phyloP scores from a whole-genome alignment of 306 rosid species.

The Corylus avellana region DNA sequence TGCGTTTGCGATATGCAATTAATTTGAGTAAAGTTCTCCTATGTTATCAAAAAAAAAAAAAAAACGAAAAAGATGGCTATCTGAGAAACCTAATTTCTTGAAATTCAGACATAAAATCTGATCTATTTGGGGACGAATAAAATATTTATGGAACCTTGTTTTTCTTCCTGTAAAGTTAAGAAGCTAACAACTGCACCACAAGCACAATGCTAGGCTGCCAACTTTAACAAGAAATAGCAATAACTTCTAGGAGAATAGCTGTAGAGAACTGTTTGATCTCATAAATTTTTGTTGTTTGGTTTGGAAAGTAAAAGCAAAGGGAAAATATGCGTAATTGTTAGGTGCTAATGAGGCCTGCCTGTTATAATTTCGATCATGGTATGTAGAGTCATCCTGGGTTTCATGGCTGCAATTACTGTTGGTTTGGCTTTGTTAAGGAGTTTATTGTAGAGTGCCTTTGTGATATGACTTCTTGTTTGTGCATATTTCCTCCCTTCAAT shows the following conservation, averaged over 20 bases:
- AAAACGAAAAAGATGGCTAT: neutral
- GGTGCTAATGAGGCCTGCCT: neutral
- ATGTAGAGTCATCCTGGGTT: neutral
- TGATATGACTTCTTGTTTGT: neutral
- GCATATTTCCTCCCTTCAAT: neutral
- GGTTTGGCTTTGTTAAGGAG: neutral
- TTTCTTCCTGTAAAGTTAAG: neutral
- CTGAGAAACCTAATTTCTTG: conserved; percentile 5
- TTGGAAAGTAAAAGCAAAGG: neutral
- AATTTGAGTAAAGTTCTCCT: too few relatives aligned
- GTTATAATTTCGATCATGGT: neutral
- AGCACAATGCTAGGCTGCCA: neutral
- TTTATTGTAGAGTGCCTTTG: neutral
- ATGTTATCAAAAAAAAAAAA: too few relatives aligned
- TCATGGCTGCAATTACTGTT: neutral
- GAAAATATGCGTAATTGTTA: neutral
- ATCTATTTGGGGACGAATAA: neutral
- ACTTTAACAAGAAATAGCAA: neutral
- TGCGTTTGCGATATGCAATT: too few relatives aligned
- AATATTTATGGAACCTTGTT: neutral
- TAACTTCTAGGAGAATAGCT: neutral
- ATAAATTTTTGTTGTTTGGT: neutral
- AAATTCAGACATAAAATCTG: neutral
- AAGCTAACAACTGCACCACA: neutral
- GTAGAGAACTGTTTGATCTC: neutral